Evolutionary conservation across 192 early-diverging fungal species (phyloP).

Genomic region (Diversispora eburnea): DNA sequence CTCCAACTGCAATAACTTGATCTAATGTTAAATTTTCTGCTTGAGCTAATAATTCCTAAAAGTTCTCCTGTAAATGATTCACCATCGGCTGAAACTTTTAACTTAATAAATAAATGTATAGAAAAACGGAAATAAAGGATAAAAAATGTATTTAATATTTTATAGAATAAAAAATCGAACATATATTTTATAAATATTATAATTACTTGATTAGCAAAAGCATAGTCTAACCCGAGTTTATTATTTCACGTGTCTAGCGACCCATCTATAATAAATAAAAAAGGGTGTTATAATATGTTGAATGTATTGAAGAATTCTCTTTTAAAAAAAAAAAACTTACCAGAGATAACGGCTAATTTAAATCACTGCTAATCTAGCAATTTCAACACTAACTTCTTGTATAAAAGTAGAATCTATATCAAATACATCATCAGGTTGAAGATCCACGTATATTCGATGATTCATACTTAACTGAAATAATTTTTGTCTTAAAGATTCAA

Average conservation of each 20-base stretch:
- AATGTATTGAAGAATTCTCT: neutral
- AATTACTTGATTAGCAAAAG: constrained; percentile 89
- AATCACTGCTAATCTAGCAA: constrained; percentile 90
- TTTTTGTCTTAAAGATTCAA: constrained; percentile 64
- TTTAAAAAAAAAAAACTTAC: constrained; percentile 31
- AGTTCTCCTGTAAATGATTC: constrained; percentile 81
- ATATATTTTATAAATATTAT: neutral
- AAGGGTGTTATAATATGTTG: neutral
- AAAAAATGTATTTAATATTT: neutral
- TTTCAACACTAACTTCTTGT: constrained; percentile 98
- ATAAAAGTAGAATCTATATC: constrained; percentile 99
- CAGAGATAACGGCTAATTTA: constrained; percentile 94
- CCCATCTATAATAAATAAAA: constrained; percentile 55
- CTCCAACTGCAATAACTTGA: constrained; percentile 96
- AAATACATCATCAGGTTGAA: constrained; percentile 91
- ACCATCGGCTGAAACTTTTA: constrained; percentile 84
- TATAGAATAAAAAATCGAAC: neutral
- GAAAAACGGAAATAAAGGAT: neutral
- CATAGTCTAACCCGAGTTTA: constrained; percentile 90
- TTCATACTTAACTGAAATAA: constrained; percentile 67
- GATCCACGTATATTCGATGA: constrained; percentile 76
- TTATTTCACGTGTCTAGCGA: constrained; percentile 89
- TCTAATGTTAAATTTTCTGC: constrained; percentile 80
- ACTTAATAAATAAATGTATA: constrained; percentile 38
- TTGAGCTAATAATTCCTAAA: constrained; percentile 86